These are phyloP conservation scores for Acanthamoeba castellanii DNA, from an alignment of 208 protist species.

Conservation along the genomic window DNA sequence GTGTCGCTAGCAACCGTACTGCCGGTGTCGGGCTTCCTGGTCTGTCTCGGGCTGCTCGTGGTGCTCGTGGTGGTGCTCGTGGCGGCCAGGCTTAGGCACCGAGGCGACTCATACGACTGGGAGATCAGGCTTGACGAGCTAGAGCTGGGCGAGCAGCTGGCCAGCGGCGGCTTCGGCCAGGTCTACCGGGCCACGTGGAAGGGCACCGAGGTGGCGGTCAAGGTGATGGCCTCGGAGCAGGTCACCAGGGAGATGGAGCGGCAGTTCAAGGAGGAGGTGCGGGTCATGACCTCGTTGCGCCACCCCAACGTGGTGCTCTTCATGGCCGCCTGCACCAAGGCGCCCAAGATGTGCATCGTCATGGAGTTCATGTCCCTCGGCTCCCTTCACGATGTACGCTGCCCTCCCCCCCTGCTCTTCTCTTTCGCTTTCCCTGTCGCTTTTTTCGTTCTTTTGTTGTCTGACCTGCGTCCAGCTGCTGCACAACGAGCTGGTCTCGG, in stretches of 20 bases:
- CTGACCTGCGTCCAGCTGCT: background rate
- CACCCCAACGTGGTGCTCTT: conserved; percentile 85
- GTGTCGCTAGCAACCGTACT: background rate
- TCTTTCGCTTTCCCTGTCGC: background rate
- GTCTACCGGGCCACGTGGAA: background rate
- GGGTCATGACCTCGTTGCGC: conserved; percentile 77
- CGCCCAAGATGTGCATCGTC: background rate
- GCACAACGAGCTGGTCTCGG: background rate
- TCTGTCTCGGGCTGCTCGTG: background rate
- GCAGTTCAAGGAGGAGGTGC: background rate
- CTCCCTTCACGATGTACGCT: background rate
- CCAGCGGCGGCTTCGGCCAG: background rate
- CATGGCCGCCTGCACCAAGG: conserved; percentile 78
- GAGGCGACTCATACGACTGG: background rate
- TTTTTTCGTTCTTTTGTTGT: background rate
- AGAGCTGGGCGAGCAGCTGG: background rate
- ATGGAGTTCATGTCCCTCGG: conserved; percentile 6
- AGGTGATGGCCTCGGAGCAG: background rate
- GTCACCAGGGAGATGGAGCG: background rate
- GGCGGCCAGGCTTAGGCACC: background rate
- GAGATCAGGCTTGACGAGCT: background rate
- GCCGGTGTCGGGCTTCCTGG: background rate
- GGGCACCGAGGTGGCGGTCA: background rate
- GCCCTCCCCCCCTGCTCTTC: no score
- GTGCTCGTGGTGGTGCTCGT: background rate